Evolutionary conservation across 2,329 filamentous ascomycete genomes (phyloP), one percentile per base, ranked within the genome.

Genomic region (Hysterium pulicare): DNA sequence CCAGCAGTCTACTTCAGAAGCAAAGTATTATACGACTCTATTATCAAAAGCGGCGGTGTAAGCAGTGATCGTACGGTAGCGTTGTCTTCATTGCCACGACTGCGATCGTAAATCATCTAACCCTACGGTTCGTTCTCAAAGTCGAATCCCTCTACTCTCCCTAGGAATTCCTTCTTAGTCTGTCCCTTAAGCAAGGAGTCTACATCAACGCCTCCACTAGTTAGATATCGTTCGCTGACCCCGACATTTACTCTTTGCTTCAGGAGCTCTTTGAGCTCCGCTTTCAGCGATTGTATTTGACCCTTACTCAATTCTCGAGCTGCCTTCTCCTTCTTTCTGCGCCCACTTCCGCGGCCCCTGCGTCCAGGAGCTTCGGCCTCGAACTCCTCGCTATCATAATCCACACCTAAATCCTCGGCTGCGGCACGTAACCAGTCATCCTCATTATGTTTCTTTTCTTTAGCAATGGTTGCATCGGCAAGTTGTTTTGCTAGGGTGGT

Each of bases 401-500:
- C 91, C 0, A 97, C 87, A 1, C 93, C 93, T 0, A 98, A 75
- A 50, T 97, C 91, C 44, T 96, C 90, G 0, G 93, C 93, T 0
- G 90, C 90, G 36, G 80, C 81, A 33, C 82, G 81, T 55, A 97
- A 73, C 82, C 90, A 93, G 42, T 88, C 82, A 52, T 95, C 87
- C 54, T 95, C 87, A 57, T 86, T 85, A 42, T 81, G 81, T 8
- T 84, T 82, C 69, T 91, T 95, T 61, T 94, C 88, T 69, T 95
- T 95, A 6, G 90, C 91, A 7, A 93, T 78, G 1, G 76, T 75
- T 1, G 86, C 79, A 57, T 97, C 91, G 1, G 90, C 86, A 11
- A 98, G 83, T 59, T 83, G 83, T 69, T 96, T 95, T n/a, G 90
- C 83, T 1, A 97, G 74, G 2, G 77, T 79, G 1, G 93, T 78